Evolutionary conservation across 441 rosid species (phyloP).

Genomic region (Cnidoscolus chayamansa): DNA sequence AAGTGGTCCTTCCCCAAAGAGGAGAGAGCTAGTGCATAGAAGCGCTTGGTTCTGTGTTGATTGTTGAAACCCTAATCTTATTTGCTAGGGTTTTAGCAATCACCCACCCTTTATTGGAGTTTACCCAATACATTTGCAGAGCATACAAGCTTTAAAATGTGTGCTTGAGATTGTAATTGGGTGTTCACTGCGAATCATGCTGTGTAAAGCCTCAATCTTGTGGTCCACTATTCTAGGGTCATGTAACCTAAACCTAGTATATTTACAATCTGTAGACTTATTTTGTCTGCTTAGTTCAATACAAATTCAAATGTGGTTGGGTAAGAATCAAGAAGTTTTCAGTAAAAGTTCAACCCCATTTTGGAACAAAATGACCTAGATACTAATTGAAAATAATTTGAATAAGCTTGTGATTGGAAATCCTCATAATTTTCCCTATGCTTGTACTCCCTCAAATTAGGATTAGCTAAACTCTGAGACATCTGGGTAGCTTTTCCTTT

Average conservation of each 20-base stretch:
- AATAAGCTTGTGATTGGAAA: background rate
- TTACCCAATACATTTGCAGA: slow-evolving; percentile 27
- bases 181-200: slow-evolving; percentile 46
- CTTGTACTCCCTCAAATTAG: background rate
- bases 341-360: background rate
- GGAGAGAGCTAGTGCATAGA: slow-evolving; percentile 7
- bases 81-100: slow-evolving; percentile 27
- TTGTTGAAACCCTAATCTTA: slow-evolving; percentile 37
- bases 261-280: slow-evolving; percentile 24
- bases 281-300: slow-evolving; percentile 24
- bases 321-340: background rate
- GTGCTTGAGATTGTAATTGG: slow-evolving; percentile 41
- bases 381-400: background rate
- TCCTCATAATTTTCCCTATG: background rate
- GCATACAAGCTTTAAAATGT: slow-evolving; percentile 29
- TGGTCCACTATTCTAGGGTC: slow-evolving; percentile 67
- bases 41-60: slow-evolving; percentile 39
- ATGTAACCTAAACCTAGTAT: slow-evolving; percentile 36
- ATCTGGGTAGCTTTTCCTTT: background rate
- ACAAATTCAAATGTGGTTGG: background rate
- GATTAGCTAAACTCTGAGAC: background rate
- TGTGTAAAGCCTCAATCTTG: slow-evolving; percentile 45
- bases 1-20: slow-evolving; percentile 71
- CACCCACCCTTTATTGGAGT: slow-evolving; percentile 24
- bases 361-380: background rate